These are phyloP conservation scores for Lepidium africanum DNA, from an alignment of 345 rosid species.

Conservation along the genomic window DNA sequence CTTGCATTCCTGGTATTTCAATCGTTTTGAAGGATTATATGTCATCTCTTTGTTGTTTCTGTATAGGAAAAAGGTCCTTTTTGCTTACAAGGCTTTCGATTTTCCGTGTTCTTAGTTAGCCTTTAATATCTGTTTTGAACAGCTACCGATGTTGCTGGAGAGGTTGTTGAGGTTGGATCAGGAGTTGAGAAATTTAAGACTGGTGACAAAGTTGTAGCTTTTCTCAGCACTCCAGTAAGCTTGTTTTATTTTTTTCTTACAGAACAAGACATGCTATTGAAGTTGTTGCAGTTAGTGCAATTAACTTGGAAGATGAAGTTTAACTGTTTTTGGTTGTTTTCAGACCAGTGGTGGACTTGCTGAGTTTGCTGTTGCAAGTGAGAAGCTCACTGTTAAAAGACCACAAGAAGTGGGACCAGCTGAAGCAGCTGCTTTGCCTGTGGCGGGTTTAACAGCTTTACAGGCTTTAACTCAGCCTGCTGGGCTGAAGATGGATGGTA, in stretches of 20 bases:
- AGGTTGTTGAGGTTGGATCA: conserved; percentile 58
- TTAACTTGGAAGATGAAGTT: not conserved
- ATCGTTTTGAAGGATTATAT: not conserved
- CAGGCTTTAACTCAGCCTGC: conserved; percentile 50
- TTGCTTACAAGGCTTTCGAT: not conserved
- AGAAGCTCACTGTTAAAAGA: conserved; percentile 44
- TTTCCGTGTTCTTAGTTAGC: too few relatives aligned
- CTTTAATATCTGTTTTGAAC: conserved; percentile 21
- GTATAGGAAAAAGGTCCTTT: not conserved
- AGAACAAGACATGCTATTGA: not conserved
- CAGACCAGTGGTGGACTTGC: conserved; percentile 59
- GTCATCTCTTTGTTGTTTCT: not conserved
- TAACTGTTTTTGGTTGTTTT: not conserved
- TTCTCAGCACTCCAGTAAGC: conserved; percentile 41
- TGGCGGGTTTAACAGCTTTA: conserved; percentile 66
- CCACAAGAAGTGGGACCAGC: conserved; percentile 64
- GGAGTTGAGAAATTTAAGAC: conserved; percentile 47
- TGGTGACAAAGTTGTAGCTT: conserved; percentile 78
- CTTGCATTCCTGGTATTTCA: conserved; percentile 54
- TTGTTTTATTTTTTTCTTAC: not conserved
- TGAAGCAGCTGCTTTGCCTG: conserved; percentile 52
- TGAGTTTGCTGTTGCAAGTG: conserved; percentile 56
- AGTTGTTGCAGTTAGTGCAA: not conserved
- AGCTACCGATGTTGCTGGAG: conserved; percentile 83
- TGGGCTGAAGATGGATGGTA: conserved; percentile 62